A percentile compares a stretch with the other conserved stretches of the same genome.
Conservation (phyloP, 116 monocot species). For the Thalassia testudinum region DNA sequence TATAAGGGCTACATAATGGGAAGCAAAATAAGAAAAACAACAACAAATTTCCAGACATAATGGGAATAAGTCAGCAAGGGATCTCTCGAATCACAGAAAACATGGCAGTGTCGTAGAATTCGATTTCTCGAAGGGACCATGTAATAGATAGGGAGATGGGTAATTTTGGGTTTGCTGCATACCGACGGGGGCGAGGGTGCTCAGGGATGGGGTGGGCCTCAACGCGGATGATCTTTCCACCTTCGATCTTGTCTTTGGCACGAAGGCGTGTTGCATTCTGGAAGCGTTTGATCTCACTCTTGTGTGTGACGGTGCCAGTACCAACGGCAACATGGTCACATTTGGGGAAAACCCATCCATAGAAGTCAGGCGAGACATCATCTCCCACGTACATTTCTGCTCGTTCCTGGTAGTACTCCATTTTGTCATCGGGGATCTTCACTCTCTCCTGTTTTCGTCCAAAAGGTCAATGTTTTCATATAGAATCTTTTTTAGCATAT, state of each 20-base stretch:
- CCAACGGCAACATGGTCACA: conserved; percentile 97
- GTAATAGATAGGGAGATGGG: too few relatives aligned
- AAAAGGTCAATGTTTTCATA: too few relatives aligned
- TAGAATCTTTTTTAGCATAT: too few relatives aligned
- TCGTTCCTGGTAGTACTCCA: conserved; percentile 55
- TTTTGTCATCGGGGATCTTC: conserved; percentile 40
- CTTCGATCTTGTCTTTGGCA: conserved; percentile 41
- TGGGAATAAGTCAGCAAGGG: too few relatives aligned
- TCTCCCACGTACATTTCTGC: conserved; percentile 87
- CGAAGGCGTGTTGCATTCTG: conserved; percentile 31
- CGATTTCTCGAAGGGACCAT: too few relatives aligned
- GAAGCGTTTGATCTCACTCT: conserved; percentile 37
- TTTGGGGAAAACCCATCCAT: conserved; percentile 94
- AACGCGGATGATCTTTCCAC: conserved; percentile 53
- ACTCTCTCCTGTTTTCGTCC: conserved; percentile 90
- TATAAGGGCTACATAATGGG: too few relatives aligned
- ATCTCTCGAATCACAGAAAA: too few relatives aligned
- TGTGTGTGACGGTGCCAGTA: conserved; percentile 50
- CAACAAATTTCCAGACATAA: too few relatives aligned
- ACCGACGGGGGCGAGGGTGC: conserved; percentile 68
- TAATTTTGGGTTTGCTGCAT: too few relatives aligned
- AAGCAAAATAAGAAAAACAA: too few relatives aligned
- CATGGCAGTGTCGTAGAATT: too few relatives aligned
- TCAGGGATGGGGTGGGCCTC: conserved; percentile 96
- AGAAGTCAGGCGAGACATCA: conserved; percentile 91